phyloP scores from a whole-genome alignment of 345 rosid species.

The Aquilaria sinensis region DNA sequence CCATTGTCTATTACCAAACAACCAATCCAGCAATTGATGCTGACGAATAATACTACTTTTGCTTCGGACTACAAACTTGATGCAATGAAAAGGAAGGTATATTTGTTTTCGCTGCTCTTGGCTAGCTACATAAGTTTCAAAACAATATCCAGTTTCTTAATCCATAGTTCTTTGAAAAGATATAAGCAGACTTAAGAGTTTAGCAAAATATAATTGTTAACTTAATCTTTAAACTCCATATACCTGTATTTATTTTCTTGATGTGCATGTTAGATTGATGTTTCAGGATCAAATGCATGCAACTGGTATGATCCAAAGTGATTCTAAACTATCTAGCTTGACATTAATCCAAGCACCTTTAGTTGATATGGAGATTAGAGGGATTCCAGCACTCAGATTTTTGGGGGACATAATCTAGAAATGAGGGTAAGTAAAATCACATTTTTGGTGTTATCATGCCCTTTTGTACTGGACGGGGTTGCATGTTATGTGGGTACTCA shows the following conservation, averaged over 20 bases:
- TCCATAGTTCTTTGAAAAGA: constrained; percentile 21
- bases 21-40: too few relatives aligned
- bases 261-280: not conserved
- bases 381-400: constrained; percentile 87
- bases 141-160: too few relatives aligned
- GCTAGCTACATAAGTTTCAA: too few relatives aligned
- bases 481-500: too few relatives aligned
- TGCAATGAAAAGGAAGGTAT: constrained; percentile 56
- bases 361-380: constrained; percentile 95
- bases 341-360: constrained; percentile 72
- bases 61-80: constrained; percentile 93
- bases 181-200: too few relatives aligned
- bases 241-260: too few relatives aligned
- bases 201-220: too few relatives aligned
- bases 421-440: constrained; percentile 20
- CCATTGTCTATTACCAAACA: too few relatives aligned
- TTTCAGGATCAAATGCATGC: constrained; percentile 93
- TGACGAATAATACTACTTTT: constrained; percentile 21
- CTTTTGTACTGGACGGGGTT: too few relatives aligned
- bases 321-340: constrained; percentile 73
- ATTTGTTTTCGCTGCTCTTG: too few relatives aligned
- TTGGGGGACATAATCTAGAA: constrained; percentile 92
- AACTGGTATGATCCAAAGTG: constrained; percentile 69
- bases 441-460: too few relatives aligned
- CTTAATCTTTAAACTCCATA: too few relatives aligned